A percentile compares a stretch with the other conserved stretches of the same genome.
phyloP scores from a whole-genome alignment of 371 early-diverging fungal genomes.

The Mucor ambiguus region DNA sequence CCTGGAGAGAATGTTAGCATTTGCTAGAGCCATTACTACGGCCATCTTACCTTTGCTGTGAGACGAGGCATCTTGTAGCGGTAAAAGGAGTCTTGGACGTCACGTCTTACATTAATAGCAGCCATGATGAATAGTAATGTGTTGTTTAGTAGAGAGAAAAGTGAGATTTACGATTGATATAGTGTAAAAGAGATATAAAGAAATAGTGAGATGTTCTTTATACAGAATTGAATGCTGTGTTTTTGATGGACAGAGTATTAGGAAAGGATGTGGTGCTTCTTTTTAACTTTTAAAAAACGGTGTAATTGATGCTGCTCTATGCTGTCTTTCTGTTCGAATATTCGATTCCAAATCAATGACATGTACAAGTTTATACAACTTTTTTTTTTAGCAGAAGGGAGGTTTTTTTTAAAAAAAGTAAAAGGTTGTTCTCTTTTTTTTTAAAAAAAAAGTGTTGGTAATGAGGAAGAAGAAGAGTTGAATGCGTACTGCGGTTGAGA shows the following conservation, averaged over 20 bases:
- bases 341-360: slow-evolving; percentile 49
- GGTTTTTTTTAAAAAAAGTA: slow-evolving; percentile 8
- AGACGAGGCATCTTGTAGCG: slow-evolving; percentile 99
- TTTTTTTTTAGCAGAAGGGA: slow-evolving; percentile 3
- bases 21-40: not conserved
- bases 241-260: not conserved
- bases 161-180: not conserved
- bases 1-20: slow-evolving; percentile 41
- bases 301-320: slow-evolving; percentile 47
- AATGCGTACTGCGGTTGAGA: not conserved
- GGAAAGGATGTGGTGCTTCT: slow-evolving; percentile 38
- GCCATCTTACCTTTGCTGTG: slow-evolving; percentile 68
- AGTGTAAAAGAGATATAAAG: not conserved
- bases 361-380: slow-evolving; percentile 43
- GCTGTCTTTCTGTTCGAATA: slow-evolving; percentile 46
- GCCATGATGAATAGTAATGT: slow-evolving; percentile 61
- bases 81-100: slow-evolving; percentile 93
- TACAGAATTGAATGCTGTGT: not conserved
- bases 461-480: not conserved
- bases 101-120: slow-evolving; percentile 84
- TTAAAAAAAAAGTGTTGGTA: slow-evolving; percentile 1
- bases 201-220: not conserved
- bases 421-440: slow-evolving; percentile 1
- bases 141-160: slow-evolving; percentile 2
- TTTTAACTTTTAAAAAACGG: slow-evolving; percentile 49